Conservation (phyloP, 257 asterid species). For the Solanum phureja region DNA sequence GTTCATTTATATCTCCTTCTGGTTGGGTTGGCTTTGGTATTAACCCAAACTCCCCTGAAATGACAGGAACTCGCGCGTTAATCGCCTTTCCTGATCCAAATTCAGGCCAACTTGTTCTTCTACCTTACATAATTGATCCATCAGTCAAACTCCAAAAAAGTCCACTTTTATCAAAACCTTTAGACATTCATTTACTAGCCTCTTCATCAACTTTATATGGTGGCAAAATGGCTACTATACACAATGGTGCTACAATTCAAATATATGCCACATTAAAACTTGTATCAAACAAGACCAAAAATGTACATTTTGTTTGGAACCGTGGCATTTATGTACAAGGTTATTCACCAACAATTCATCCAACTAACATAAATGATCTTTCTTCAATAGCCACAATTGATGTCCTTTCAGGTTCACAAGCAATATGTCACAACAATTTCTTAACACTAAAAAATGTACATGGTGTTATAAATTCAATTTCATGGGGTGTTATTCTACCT, state of each 20-base stretch:
- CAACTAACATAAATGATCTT: constrained; percentile 50
- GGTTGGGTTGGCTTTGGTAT: constrained; percentile 98
- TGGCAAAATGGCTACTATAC: constrained; percentile 84
- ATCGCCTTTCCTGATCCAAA: constrained; percentile 85
- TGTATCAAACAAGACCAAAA: constrained; percentile 44
- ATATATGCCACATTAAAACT: constrained; percentile 58
- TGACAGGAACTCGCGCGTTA: constrained; percentile 80
- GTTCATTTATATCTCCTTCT: constrained; percentile 80
- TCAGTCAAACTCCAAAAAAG: constrained; percentile 51
- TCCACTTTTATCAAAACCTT: constrained; percentile 84
- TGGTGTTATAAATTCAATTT: constrained; percentile 47
- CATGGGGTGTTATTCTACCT: constrained; percentile 87
- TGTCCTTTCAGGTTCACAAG: constrained; percentile 43
- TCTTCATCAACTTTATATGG: constrained; percentile 73
- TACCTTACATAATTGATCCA: constrained; percentile 73
- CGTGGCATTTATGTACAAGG: constrained; percentile 87
- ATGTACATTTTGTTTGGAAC: constrained; percentile 70
- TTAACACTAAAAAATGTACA: constrained; percentile 42
- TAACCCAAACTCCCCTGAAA: constrained; percentile 72
- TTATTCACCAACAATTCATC: constrained; percentile 87
- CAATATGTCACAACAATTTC: constrained; percentile 18
- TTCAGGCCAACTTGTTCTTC: constrained; percentile 76
- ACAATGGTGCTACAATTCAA: constrained; percentile 57
- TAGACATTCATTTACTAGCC: constrained; percentile 55
- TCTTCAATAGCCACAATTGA: constrained; percentile 60